Conservation (phyloP, 1,139 yeast genomes). For the Scheffersomyces cryptocercus region DNA sequence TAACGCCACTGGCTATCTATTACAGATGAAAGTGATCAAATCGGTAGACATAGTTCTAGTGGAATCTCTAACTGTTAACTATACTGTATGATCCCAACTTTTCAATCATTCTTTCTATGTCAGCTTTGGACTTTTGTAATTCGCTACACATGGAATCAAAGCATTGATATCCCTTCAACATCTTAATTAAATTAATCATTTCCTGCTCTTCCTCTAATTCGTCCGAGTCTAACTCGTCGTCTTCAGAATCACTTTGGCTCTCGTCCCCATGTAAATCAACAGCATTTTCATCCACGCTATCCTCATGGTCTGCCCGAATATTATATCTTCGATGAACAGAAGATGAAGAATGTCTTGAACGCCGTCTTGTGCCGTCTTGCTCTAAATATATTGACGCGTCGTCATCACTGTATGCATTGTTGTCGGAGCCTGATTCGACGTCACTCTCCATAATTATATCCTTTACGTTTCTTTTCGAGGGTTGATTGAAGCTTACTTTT, state of each 20-base stretch:
- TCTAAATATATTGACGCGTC: not conserved
- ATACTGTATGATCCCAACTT: slow-evolving; percentile 45
- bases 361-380: not conserved
- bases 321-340: not conserved
- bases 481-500: slow-evolving; percentile 31
- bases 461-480: not conserved
- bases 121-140: slow-evolving; percentile 54
- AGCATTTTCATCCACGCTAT: slow-evolving; percentile 2
- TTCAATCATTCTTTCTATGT: slow-evolving; percentile 52
- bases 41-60: too few relatives aligned
- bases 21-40: too few relatives aligned
- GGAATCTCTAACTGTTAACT: slow-evolving; percentile 32
- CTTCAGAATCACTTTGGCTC: slow-evolving; percentile 18
- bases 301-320: slow-evolving; percentile 3
- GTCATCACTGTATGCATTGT: slow-evolving; percentile 1
- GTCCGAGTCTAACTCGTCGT: slow-evolving; percentile 13
- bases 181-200: slow-evolving; percentile 36
- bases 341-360: not conserved
- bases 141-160: slow-evolving; percentile 77
- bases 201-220: slow-evolving; percentile 31
- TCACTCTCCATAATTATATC: slow-evolving; percentile 7
- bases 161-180: slow-evolving; percentile 59
- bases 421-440: slow-evolving; percentile 3
- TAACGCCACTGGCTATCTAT: too few relatives aligned
- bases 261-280: slow-evolving; percentile 14